Percentiles rank a stretch among this genome's conserved stretches.
Evolutionary conservation across 176 grass and related monocot genomes (phyloP).

Genomic region (Alopecurus myosuroides): DNA sequence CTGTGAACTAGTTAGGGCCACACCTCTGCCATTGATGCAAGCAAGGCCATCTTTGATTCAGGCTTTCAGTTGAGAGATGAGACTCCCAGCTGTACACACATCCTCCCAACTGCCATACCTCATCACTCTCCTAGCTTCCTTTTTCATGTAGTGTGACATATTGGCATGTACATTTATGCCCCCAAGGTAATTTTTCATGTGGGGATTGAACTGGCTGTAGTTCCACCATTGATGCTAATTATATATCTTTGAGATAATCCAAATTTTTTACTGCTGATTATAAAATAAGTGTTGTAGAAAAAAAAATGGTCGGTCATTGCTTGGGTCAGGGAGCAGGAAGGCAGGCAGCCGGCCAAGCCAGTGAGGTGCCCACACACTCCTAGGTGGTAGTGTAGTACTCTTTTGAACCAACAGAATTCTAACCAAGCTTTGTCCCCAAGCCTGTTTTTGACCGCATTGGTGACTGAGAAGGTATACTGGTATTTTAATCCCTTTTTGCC

Average conservation of each 20-base stretch:
- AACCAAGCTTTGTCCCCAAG: slow-evolving; percentile 53
- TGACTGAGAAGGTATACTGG: slow-evolving; percentile 43
- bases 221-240: not conserved
- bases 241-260: not conserved
- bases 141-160: not conserved
- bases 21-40: slow-evolving; percentile 43
- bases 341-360: slow-evolving; percentile 27
- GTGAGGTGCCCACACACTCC: slow-evolving; percentile 46
- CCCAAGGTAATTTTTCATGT: not conserved
- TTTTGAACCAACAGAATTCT: slow-evolving; percentile 57
- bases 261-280: not conserved
- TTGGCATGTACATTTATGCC: not conserved
- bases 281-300: not conserved
- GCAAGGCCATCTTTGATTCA: slow-evolving; percentile 37
- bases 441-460: slow-evolving; percentile 69
- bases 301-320: not conserved
- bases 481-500: slow-evolving; percentile 29
- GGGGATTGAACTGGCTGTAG: too few species aligned
- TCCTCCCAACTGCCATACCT: slow-evolving; percentile 28
- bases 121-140: not conserved
- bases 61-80: slow-evolving; percentile 44
- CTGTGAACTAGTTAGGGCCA: slow-evolving; percentile 29
- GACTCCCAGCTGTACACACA: slow-evolving; percentile 49
- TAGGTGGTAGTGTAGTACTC: slow-evolving; percentile 37
- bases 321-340: slow-evolving; percentile 20